Evolutionary conservation across 805 yeast genomes (phyloP).

Genomic region (Candida yuanshanica): DNA sequence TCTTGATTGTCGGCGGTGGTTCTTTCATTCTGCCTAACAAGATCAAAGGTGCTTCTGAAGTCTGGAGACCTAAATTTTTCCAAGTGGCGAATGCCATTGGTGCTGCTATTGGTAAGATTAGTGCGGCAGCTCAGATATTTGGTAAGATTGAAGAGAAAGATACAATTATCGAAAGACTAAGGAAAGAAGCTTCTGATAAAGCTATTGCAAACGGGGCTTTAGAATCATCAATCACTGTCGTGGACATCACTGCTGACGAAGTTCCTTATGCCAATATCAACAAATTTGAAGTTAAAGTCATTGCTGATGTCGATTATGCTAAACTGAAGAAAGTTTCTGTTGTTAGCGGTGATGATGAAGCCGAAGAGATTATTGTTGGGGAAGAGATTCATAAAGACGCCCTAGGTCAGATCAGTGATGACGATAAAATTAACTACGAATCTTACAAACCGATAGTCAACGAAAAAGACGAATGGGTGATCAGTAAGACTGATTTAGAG

Average conservation of each 20-base stretch:
- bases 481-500: conserved; percentile 30
- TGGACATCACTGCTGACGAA: conserved; percentile 25
- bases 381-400: conserved; percentile 11
- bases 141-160: conserved; percentile 20
- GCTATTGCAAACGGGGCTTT: conserved; percentile 25
- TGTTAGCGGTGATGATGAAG: conserved; percentile 2
- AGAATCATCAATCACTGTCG: conserved; percentile 20
- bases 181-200: conserved; percentile 17
- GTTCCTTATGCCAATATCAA: conserved; percentile 30
- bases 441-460: conserved; percentile 19
- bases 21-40: conserved; percentile 38
- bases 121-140: conserved; percentile 20
- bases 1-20: conserved; percentile 45
- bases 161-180: conserved; percentile 15
- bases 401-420: conserved; percentile 1
- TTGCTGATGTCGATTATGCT: conserved; percentile 40
- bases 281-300: conserved; percentile 32
- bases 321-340: conserved; percentile 11
- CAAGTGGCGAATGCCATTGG: conserved; percentile 47
- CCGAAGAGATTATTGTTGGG: conserved; percentile 2
- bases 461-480: conserved; percentile 31
- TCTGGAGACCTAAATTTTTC: conserved; percentile 35
- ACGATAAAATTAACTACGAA: conserved; percentile 18
- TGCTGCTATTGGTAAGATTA: conserved; percentile 42
- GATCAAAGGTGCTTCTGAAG: conserved; percentile 36